These are phyloP conservation scores for Arxiozyma bovina DNA, from an alignment of 1,139 yeast species.

Conservation along the genomic window DNA sequence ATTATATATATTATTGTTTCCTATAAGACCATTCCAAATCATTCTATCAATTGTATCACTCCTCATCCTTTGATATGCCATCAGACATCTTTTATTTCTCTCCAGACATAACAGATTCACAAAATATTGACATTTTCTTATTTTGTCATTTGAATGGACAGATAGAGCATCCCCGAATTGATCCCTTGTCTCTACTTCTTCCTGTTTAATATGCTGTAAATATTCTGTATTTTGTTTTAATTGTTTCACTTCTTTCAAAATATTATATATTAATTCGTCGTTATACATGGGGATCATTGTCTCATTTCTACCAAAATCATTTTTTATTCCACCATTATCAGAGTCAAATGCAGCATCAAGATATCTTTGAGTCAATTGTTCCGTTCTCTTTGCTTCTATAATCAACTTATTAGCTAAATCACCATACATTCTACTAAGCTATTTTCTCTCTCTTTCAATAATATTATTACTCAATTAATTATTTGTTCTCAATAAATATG, in stretches of 20 bases:
- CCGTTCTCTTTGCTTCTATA: slow-evolving; percentile 74
- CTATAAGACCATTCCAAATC: slow-evolving; percentile 46
- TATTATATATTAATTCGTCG: slow-evolving; percentile 60
- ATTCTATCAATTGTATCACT: slow-evolving; percentile 58
- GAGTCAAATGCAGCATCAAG: background rate
- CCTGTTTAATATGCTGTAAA: slow-evolving; percentile 25
- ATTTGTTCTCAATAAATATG: background rate
- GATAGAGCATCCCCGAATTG: slow-evolving; percentile 10
- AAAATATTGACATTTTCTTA: slow-evolving; percentile 62
- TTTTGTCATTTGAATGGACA: slow-evolving; percentile 31
- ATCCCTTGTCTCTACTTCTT: background rate
- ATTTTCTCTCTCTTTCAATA: no score
- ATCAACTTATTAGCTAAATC: slow-evolving; percentile 76
- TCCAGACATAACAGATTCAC: slow-evolving; percentile 78
- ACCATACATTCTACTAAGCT: slow-evolving; percentile 60
- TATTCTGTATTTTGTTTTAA: slow-evolving; percentile 40
- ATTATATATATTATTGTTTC: background rate
- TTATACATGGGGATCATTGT: slow-evolving; percentile 55
- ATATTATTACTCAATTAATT: background rate
- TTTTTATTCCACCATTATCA: background rate
- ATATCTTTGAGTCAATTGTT: slow-evolving; percentile 35
- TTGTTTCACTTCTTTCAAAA: slow-evolving; percentile 47
- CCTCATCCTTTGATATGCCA: slow-evolving; percentile 73
- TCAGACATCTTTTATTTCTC: slow-evolving; percentile 76
- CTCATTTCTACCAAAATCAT: background rate